These are phyloP conservation scores for Epichloe hybrida DNA, from an alignment of 2,329 filamentous ascomycete genomes.

Conservation along the genomic window DNA sequence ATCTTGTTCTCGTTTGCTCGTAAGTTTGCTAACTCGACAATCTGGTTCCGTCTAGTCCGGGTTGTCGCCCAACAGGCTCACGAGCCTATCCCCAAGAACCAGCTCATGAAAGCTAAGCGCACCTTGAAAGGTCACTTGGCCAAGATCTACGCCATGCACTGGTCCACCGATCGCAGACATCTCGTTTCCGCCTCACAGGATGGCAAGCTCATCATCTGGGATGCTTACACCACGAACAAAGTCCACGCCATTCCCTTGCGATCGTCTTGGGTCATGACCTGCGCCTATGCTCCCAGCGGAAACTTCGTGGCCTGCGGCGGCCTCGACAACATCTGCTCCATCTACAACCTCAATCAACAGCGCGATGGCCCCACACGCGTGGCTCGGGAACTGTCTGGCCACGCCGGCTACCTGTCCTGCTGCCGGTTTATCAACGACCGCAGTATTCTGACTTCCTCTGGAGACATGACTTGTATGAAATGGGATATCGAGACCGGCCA, in stretches of 20 bases:
- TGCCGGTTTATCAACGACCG: conserved; percentile 98
- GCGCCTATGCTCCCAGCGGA: conserved; percentile 93
- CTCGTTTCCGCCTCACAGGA: conserved; percentile 97
- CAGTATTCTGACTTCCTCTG: conserved; percentile 92
- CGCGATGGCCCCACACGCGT: conserved; percentile 95
- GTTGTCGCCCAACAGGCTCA: conserved; percentile 86
- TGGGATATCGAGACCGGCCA: conserved; percentile 98
- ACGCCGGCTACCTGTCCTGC: conserved; percentile 95
- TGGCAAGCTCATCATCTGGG: conserved; percentile 99
- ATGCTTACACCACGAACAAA: conserved; percentile 99
- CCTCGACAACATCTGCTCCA: conserved; percentile 98
- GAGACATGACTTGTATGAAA: conserved; percentile 99
- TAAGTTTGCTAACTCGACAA: conserved; percentile 12
- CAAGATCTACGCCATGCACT: conserved; percentile 99
- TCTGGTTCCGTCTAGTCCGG: conserved; percentile 48
- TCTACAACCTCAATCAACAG: conserved; percentile 93
- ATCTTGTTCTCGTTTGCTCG: too few species aligned
- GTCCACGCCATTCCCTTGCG: conserved; percentile 95
- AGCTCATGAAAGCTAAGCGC: conserved; percentile 92
- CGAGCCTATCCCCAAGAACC: conserved; percentile 79
- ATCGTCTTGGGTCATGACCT: conserved; percentile 99
- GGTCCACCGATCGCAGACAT: conserved; percentile 95
- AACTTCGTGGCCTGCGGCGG: conserved; percentile 98
- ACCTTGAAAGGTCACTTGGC: conserved; percentile 95
- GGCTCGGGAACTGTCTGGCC: conserved; percentile 86